These are phyloP conservation scores for Zoysia japonica DNA, from an alignment of 176 grass and related monocot species.

Conservation along the genomic window DNA sequence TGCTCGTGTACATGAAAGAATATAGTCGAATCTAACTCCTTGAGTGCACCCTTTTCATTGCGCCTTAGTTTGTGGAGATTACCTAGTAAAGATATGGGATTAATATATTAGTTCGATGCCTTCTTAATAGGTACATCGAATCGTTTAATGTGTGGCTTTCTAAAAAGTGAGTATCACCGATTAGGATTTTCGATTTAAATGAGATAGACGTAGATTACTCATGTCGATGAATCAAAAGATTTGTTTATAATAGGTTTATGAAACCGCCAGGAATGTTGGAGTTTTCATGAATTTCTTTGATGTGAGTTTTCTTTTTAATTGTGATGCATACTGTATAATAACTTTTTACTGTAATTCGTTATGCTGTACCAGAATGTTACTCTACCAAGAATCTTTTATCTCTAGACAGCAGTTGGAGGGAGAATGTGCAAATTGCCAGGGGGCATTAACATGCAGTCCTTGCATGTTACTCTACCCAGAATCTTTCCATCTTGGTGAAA, in stretches of 20 bases:
- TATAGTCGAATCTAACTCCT: background rate
- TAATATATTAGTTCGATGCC: background rate
- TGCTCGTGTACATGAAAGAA: background rate
- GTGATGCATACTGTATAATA: background rate
- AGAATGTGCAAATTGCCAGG: background rate
- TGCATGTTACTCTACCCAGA: slow-evolving; percentile 38
- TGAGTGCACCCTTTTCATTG: background rate
- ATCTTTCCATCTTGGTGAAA: slow-evolving; percentile 52
- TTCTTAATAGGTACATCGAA: background rate
- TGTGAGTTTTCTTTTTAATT: background rate
- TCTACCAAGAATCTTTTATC: background rate
- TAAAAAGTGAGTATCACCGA: background rate
- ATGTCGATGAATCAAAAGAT: background rate
- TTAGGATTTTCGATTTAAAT: background rate
- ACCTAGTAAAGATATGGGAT: background rate
- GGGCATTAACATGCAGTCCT: background rate
- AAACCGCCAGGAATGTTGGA: background rate
- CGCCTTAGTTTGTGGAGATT: background rate
- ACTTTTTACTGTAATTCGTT: background rate
- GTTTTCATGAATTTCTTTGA: background rate
- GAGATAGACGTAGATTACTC: background rate
- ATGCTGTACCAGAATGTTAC: background rate
- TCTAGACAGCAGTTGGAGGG: background rate
- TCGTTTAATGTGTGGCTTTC: too few relatives aligned
- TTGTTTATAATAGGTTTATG: background rate